Evolutionary conservation across 768 basidiomycete genomes (phyloP).

Genomic region (Tephrocybe sp.): DNA sequence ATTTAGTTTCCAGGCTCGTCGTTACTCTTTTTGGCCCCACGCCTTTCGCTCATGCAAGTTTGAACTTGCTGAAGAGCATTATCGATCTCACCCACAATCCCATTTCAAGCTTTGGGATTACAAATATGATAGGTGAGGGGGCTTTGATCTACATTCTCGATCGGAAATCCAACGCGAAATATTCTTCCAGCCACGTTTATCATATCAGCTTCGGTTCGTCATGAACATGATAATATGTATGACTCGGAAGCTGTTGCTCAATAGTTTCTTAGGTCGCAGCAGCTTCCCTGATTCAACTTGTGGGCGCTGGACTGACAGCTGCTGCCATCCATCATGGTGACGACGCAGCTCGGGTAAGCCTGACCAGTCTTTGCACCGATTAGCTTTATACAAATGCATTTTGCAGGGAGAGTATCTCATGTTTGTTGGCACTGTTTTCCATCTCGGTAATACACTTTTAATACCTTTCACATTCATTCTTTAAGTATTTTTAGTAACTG

Average conservation of each 20-base stretch:
- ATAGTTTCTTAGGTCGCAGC: neutral
- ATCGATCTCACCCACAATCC: too few species aligned
- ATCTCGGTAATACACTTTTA: neutral
- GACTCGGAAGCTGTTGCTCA: too few species aligned
- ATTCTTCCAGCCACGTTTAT: neutral
- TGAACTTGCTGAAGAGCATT: neutral
- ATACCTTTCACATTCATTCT: too few species aligned
- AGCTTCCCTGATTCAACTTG: neutral
- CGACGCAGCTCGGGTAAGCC: neutral
- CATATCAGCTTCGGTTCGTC: neutral
- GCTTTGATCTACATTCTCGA: too few species aligned
- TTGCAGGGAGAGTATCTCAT: neutral
- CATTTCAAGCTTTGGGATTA: too few species aligned
- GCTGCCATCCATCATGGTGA: neutral
- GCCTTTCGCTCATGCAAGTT: neutral
- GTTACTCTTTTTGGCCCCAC: slow-evolving; percentile 1
- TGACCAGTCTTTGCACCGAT: neutral
- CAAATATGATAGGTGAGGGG: too few species aligned
- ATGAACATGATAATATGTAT: neutral
- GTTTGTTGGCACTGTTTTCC: slow-evolving; percentile 1
- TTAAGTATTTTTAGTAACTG: neutral
- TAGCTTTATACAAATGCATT: neutral
- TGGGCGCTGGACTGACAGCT: neutral
- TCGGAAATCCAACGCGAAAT: too few species aligned
- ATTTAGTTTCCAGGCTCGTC: too few species aligned